A percentile compares a stretch with the other conserved stretches of the same genome.
Conservation (phyloP, 129 eudicot species). For the Saussurea involucrata region DNA sequence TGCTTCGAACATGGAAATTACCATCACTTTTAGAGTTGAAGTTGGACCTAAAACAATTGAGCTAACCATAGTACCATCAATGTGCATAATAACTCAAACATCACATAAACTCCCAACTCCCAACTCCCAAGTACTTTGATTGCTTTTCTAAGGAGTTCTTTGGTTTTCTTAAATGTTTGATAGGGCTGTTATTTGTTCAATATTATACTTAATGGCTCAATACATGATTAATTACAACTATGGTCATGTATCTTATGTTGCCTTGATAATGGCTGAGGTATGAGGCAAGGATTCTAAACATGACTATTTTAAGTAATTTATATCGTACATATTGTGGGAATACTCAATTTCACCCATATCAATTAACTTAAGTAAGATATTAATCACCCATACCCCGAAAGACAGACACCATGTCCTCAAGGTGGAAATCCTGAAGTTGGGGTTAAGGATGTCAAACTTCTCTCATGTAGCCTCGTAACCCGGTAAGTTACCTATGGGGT, state of each 20-base stretch:
- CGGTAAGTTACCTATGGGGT: not conserved
- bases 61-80: not conserved
- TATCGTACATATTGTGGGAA: not conserved
- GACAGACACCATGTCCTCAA: not conserved
- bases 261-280: not conserved
- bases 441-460: not conserved
- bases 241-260: not conserved
- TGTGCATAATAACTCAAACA: not conserved
- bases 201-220: not conserved
- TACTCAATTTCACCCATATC: not conserved
- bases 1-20: not conserved
- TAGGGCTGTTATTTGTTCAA: not conserved
- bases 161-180: not conserved
- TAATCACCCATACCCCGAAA: not conserved
- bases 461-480: not conserved
- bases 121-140: not conserved
- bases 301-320: not conserved
- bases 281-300: not conserved
- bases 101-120: not conserved
- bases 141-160: not conserved
- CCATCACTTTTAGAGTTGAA: not conserved
- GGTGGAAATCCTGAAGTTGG: not conserved
- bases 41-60: not conserved
- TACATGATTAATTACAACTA: not conserved
- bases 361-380: not conserved